These are phyloP conservation scores for Rhodotorula paludigena DNA, from an alignment of 768 basidiomycete species.

Conservation along the genomic window DNA sequence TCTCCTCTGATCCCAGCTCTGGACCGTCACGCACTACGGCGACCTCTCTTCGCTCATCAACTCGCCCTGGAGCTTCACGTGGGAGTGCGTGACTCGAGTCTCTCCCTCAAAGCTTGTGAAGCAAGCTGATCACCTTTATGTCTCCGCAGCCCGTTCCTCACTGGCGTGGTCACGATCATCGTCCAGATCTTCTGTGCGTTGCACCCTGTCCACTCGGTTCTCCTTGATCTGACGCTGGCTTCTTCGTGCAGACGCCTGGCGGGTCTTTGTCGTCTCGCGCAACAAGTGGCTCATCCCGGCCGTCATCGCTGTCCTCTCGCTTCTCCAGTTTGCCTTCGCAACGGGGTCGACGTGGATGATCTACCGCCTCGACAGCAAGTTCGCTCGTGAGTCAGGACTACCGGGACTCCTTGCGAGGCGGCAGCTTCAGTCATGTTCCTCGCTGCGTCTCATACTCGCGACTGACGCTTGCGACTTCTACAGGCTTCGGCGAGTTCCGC, in stretches of 20 bases:
- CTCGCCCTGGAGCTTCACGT: conserved; percentile 8
- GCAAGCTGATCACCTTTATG: neutral
- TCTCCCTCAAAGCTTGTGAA: neutral
- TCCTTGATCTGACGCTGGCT: neutral
- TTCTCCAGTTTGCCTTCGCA: conserved; percentile 7
- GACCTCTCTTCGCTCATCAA: conserved; percentile 1
- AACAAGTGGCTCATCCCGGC: neutral
- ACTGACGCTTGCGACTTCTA: too few species aligned
- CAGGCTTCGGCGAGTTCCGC: conserved; percentile 17
- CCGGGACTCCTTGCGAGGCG: too few species aligned
- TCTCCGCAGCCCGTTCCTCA: neutral
- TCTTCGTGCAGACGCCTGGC: neutral
- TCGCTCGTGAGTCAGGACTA: neutral
- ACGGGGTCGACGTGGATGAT: conserved; percentile 16
- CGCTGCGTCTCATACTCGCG: too few species aligned
- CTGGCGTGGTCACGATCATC: conserved; percentile 11
- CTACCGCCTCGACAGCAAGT: conserved; percentile 10
- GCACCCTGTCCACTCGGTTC: too few species aligned
- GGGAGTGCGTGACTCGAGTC: neutral
- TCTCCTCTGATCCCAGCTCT: neutral
- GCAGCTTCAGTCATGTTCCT: too few species aligned
- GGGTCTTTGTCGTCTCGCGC: conserved; percentile 10
- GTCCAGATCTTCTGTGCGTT: conserved; percentile 12
- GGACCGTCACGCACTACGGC: conserved; percentile 22
- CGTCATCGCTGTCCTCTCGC: conserved; percentile 7